Percentiles rank a stretch among this genome's conserved stretches.
Evolutionary conservation across 2,329 filamentous ascomycete genomes (phyloP).

Genomic region (Aspergillus japonicus): DNA sequence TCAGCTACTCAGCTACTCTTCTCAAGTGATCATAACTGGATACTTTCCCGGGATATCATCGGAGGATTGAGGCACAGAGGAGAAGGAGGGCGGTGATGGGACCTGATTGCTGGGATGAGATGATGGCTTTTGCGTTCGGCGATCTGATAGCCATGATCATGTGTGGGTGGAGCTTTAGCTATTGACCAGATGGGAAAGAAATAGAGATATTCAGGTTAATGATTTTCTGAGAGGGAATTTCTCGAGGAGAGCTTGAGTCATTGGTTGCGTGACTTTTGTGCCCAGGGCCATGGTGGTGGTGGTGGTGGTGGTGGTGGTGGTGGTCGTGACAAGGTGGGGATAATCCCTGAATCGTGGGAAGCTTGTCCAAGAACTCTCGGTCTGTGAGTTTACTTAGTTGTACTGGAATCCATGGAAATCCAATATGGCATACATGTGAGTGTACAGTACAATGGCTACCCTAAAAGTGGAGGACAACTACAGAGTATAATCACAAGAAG

Average conservation of each 20-base stretch:
- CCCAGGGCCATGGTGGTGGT: neutral
- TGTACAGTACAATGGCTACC: neutral
- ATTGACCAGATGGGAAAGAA: no score
- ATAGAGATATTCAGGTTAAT: no score
- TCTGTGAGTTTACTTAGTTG: constrained; percentile 2
- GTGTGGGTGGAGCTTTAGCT: neutral
- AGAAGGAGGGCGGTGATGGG: neutral
- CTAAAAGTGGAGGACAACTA: neutral
- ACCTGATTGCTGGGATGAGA: constrained; percentile 8
- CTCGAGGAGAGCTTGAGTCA: neutral
- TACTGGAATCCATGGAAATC: neutral
- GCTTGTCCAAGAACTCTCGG: constrained; percentile 21
- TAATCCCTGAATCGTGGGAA: constrained; percentile 22
- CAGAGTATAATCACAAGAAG: neutral
- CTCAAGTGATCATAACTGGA: neutral
- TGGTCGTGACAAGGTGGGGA: constrained; percentile 12
- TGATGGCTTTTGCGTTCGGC: neutral
- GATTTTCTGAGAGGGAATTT: neutral
- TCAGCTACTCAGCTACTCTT: neutral
- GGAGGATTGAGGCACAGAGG: neutral
- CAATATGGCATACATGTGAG: neutral
- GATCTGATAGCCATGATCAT: neutral
- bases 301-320: neutral
- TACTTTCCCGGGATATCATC: neutral
- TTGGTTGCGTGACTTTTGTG: constrained; percentile 2